Conservation (phyloP, 352 stramenopile species). For the Globisporangium abappressorium region DNA sequence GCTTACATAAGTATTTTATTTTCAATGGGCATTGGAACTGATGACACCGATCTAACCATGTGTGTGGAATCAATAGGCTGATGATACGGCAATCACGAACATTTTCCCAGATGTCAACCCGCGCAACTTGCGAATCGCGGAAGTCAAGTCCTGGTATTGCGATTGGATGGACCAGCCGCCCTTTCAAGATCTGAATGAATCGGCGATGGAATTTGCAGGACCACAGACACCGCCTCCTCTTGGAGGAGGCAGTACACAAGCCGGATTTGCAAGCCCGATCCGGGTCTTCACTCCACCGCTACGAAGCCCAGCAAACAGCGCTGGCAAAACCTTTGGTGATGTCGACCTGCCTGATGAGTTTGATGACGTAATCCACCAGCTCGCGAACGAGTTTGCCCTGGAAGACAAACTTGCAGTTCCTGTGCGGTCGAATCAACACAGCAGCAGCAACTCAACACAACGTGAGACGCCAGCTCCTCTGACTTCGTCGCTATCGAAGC, state of each 20-base stretch:
- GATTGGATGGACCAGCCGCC: conserved; percentile 61
- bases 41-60: neutral
- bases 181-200: conserved; percentile 2
- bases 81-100: conserved; percentile 52
- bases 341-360: conserved; percentile 24
- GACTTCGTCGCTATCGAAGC: conserved; percentile 30
- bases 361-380: conserved; percentile 34
- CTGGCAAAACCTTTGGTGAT: neutral
- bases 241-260: neutral
- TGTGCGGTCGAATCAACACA: neutral
- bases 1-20: neutral
- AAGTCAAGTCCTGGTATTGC: conserved; percentile 81
- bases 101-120: conserved; percentile 84
- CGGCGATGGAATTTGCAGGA: conserved; percentile 1
- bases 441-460: neutral
- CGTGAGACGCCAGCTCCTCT: conserved; percentile 10
- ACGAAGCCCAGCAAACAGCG: neutral
- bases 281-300: conserved; percentile 9
- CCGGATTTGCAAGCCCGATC: neutral
- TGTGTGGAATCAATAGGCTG: conserved; percentile 18
- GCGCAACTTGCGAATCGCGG: conserved; percentile 71
- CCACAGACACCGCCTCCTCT: neutral
- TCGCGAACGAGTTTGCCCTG: conserved; percentile 40
- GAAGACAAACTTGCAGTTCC: conserved; percentile 43
- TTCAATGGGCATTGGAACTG: neutral